Evolutionary conservation across 1,284 basidiomycete species (phyloP).

Genomic region (Malassezia furfur): DNA sequence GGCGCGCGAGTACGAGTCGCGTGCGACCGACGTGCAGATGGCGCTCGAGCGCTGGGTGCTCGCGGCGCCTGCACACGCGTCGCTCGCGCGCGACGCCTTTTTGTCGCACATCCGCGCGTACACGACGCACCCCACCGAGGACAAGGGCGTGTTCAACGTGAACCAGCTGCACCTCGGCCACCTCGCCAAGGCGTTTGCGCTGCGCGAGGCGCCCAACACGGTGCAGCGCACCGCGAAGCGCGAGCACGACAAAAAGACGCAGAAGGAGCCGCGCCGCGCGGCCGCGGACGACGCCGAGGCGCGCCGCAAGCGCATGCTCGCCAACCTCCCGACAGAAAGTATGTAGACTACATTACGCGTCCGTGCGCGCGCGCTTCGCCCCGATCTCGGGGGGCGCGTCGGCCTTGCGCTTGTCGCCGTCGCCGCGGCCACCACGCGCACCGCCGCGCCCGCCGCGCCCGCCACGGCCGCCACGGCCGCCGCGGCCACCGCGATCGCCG

Average conservation of each 20-base stretch:
- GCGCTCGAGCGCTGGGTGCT: constrained; percentile 92
- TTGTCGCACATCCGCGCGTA: constrained; percentile 89
- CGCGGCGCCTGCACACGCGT: constrained; percentile 62
- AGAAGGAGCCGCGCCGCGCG: neutral
- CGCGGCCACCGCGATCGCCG: constrained; percentile 37
- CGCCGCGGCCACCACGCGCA: constrained; percentile 2
- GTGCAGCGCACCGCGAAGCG: constrained; percentile 48
- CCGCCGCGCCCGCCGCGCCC: constrained; percentile 12
- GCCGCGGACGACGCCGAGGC: neutral
- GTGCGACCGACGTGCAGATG: constrained; percentile 92
- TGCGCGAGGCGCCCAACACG: constrained; percentile 78
- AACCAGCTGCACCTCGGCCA: constrained; percentile 88
- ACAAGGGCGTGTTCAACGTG: constrained; percentile 92
- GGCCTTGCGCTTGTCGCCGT: constrained; percentile 33
- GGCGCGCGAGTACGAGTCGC: constrained; percentile 64
- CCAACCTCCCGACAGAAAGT: constrained; percentile 13
- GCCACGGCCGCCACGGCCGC: constrained; percentile 25
- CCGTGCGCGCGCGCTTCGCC: constrained; percentile 11
- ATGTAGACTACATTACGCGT: constrained; percentile 13
- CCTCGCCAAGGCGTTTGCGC: constrained; percentile 87
- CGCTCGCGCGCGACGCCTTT: constrained; percentile 74
- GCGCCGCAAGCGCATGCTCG: constrained; percentile 13
- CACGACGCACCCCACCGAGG: constrained; percentile 86
- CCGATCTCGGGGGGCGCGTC: constrained; percentile 15
- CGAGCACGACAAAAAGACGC: constrained; percentile 15